Conservation (phyloP, 768 basidiomycete species). For the Tylopilus vinaceipallidus region DNA sequence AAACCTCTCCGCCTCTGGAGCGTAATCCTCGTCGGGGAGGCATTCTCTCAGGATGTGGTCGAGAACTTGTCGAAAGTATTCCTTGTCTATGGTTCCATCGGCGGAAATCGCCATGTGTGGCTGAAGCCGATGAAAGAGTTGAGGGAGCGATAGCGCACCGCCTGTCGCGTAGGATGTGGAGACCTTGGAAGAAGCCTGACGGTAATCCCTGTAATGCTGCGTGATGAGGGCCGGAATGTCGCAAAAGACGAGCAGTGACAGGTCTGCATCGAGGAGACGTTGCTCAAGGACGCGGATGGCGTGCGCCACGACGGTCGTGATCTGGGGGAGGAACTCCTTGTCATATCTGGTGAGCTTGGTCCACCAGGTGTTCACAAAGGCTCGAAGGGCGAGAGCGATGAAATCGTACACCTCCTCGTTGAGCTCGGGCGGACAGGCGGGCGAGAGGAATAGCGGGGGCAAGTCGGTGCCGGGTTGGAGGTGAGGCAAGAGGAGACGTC, state of each 20-base stretch:
- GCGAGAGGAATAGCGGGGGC: constrained; percentile 52
- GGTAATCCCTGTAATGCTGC: constrained; percentile 80
- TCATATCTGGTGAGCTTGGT: constrained; percentile 79
- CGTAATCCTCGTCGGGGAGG: constrained; percentile 77
- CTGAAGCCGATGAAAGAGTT: constrained; percentile 78
- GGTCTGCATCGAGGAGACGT: constrained; percentile 52
- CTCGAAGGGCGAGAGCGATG: constrained; percentile 74
- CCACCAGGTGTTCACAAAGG: constrained; percentile 86
- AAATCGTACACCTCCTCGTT: constrained; percentile 63
- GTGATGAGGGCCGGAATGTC: constrained; percentile 65
- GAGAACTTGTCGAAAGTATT: constrained; percentile 77
- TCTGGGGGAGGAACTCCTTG: constrained; percentile 75
- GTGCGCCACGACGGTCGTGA: constrained; percentile 54
- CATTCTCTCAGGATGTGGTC: constrained; percentile 73
- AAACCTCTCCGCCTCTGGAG: constrained; percentile 67
- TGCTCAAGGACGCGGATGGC: constrained; percentile 61
- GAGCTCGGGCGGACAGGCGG: constrained; percentile 50
- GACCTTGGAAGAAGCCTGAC: constrained; percentile 59
- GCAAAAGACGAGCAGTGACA: constrained; percentile 57
- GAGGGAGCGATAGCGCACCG: constrained; percentile 57
- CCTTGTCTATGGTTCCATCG: constrained; percentile 65
- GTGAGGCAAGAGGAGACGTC: constrained; percentile 65
- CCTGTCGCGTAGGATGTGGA: constrained; percentile 70
- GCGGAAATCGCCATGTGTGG: constrained; percentile 77
- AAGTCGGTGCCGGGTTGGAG: constrained; percentile 41